These are phyloP conservation scores for Cornus suecica DNA, from an alignment of 148 eudicot genomes.

Conservation along the genomic window DNA sequence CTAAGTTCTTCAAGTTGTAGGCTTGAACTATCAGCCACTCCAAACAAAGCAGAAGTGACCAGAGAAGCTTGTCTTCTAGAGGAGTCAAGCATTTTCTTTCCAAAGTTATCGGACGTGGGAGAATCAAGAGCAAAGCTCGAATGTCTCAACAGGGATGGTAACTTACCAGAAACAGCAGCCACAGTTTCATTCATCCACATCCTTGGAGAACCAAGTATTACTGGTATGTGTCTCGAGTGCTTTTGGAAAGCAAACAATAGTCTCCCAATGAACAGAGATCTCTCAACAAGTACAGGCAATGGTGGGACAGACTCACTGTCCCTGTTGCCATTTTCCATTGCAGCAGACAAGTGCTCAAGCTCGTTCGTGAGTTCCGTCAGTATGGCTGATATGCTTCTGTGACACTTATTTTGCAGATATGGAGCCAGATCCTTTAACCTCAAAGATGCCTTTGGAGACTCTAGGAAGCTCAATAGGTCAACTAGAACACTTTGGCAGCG, in stretches of 20 bases:
- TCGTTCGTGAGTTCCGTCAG: constrained; percentile 66
- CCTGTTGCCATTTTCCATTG: constrained; percentile 38
- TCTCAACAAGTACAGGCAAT: constrained; percentile 60
- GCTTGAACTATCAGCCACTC: constrained; percentile 62
- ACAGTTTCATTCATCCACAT: constrained; percentile 60
- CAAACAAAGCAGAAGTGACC: constrained; percentile 67
- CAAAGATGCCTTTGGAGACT: constrained; percentile 86
- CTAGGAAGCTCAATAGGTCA: constrained; percentile 76
- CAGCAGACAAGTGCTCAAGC: constrained; percentile 55
- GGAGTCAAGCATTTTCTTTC: constrained; percentile 43
- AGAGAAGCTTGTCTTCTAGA: constrained; percentile 59
- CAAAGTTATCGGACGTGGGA: constrained; percentile 40
- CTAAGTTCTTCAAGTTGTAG: constrained; percentile 77
- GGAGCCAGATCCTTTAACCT: constrained; percentile 72
- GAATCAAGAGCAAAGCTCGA: constrained; percentile 49
- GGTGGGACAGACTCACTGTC: constrained; percentile 32
- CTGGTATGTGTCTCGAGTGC: constrained; percentile 77
- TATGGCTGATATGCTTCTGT: constrained; percentile 57
- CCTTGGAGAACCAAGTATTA: constrained; percentile 85
- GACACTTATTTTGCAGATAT: constrained; percentile 73
- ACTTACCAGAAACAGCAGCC: constrained; percentile 39
- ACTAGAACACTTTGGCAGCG: constrained; percentile 71
- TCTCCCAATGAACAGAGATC: constrained; percentile 84
- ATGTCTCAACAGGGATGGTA: constrained; percentile 44
- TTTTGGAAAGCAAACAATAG: constrained; percentile 82